Evolutionary conservation across 1,139 yeast genomes (phyloP), one percentile per base, ranked within the genome.

Genomic region (Pichia sp.): DNA sequence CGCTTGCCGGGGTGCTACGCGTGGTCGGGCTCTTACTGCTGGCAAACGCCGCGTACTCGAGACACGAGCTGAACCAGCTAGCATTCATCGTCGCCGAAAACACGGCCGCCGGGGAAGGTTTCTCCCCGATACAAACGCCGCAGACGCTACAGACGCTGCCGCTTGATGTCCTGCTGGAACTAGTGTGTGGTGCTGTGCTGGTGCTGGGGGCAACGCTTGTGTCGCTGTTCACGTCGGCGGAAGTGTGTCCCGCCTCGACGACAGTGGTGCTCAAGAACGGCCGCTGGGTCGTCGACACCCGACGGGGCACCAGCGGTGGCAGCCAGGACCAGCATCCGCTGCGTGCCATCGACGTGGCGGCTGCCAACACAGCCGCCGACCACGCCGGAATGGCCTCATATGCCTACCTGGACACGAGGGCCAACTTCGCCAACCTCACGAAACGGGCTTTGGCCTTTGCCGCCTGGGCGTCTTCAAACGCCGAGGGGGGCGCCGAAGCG

Each of bases 21-120:
- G 10, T 24, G 27, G 5, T 41, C 6, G 54, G 50, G 12, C 17
- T 46, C 8, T 4, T 46, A 16, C 46, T 51, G 46, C 48, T 51
- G 29, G 41, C 48, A 12, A 84, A 80, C 62, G 73, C 82, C 3
- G 80, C 78, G 3, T 80, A 78, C 60, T 79, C 84, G 12, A 73
- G 83, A 1, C 75, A 75, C 61, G 83, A 80, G 61, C 73, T 75
- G 64, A 79, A 77, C 56, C 80, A 75, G 27, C 34, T 50, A 5
- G 8, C 44, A n/a, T 29, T 44, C 29, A 34, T 20, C 29, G 29
- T 30, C 44, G 31, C 20, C 44, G 41, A 29, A 14, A 34, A 36
- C 40, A 34, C 33, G 12, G 27, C 41, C n/a, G 30, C 30, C 20
- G 46, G 46, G 6, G 31, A 10, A 31, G 46, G 17, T 3, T 20